These are phyloP conservation scores for Tricholoma sp. DNA, from an alignment of 768 basidiomycete species.

Conservation along the genomic window DNA sequence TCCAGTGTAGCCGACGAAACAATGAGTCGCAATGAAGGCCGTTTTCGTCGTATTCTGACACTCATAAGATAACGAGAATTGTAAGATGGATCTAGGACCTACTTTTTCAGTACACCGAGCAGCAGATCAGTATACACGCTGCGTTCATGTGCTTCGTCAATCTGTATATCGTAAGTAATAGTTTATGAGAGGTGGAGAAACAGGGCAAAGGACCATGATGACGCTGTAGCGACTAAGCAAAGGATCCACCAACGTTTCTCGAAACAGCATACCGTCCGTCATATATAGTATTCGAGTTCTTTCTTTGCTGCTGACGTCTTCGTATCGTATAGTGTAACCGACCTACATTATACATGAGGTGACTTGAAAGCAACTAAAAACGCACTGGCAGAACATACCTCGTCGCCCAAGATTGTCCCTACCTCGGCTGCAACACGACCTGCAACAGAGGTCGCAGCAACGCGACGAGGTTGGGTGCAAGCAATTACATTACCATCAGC, in stretches of 20 bases:
- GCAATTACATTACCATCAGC: slow-evolving; percentile 76
- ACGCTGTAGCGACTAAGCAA: slow-evolving; percentile 89
- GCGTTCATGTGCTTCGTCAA: slow-evolving; percentile 97
- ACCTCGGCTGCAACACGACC: slow-evolving; percentile 89
- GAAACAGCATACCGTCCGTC: slow-evolving; percentile 98
- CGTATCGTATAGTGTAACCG: slow-evolving; percentile 96
- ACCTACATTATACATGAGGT: slow-evolving; percentile 47
- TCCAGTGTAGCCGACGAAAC: slow-evolving; percentile 97
- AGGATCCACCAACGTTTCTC: slow-evolving; percentile 90
- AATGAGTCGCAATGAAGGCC: slow-evolving; percentile 84
- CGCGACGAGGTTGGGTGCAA: slow-evolving; percentile 89
- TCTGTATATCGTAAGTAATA: slow-evolving; percentile 37
- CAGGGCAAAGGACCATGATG: slow-evolving; percentile 66
- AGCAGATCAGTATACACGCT: slow-evolving; percentile 94
- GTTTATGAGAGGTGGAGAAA: slow-evolving; percentile 1
- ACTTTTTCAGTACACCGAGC: slow-evolving; percentile 93
- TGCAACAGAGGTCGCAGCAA: slow-evolving; percentile 95
- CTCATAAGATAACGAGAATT: slow-evolving; percentile 2
- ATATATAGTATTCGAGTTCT: slow-evolving; percentile 89
- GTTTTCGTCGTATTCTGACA: slow-evolving; percentile 80
- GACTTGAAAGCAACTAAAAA: slow-evolving; percentile 18
- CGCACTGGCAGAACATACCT: slow-evolving; percentile 40
- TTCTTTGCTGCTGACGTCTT: slow-evolving; percentile 83
- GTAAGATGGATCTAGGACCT: slow-evolving; percentile 9
- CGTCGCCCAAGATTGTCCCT: slow-evolving; percentile 82